Evolutionary conservation across 208 protist genomes (phyloP).

Genomic region (Leishmania tarentolae): DNA sequence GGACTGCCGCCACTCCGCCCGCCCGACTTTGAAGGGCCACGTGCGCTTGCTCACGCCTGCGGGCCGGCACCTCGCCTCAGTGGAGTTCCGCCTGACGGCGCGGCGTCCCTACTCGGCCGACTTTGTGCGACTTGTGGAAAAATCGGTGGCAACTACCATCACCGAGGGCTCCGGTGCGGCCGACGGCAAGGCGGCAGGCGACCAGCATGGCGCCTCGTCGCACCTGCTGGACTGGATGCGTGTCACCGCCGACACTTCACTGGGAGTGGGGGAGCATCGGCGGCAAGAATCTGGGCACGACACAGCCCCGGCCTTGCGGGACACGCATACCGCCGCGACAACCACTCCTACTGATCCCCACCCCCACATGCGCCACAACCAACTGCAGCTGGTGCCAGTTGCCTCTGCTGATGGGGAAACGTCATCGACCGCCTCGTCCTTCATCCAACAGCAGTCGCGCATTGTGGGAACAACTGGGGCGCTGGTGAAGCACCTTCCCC

Average conservation of each 20-base stretch:
- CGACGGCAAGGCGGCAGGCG: background rate
- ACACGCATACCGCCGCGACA: background rate
- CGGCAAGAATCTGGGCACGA: slow-evolving; percentile 4
- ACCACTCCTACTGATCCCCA: background rate
- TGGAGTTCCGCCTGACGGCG: slow-evolving; percentile 84
- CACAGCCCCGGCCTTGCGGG: background rate
- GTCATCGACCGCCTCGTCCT: slow-evolving; percentile 29
- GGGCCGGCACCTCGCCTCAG: slow-evolving; percentile 75
- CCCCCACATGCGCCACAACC: background rate
- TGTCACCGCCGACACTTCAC: slow-evolving; percentile 22
- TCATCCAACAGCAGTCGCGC: slow-evolving; percentile 18
- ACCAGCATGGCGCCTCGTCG: slow-evolving; percentile 3
- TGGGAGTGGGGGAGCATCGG: slow-evolving; percentile 1
- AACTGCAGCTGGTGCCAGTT: slow-evolving; percentile 30
- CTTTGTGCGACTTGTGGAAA: slow-evolving; percentile 62
- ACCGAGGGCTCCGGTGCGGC: background rate
- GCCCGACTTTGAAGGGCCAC: slow-evolving; percentile 77
- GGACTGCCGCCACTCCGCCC: slow-evolving; percentile 34
- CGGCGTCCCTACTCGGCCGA: slow-evolving; percentile 66
- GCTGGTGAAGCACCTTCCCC: slow-evolving; percentile 31
- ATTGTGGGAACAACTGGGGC: slow-evolving; percentile 10
- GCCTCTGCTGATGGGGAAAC: slow-evolving; percentile 11
- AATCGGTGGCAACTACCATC: slow-evolving; percentile 6
- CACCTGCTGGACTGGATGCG: slow-evolving; percentile 29
- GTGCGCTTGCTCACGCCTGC: slow-evolving; percentile 52